Evolutionary conservation across 2,329 filamentous ascomycete species (phyloP), one percentile per base, ranked within the genome.

Genomic region (Raffaelea albimanens): DNA sequence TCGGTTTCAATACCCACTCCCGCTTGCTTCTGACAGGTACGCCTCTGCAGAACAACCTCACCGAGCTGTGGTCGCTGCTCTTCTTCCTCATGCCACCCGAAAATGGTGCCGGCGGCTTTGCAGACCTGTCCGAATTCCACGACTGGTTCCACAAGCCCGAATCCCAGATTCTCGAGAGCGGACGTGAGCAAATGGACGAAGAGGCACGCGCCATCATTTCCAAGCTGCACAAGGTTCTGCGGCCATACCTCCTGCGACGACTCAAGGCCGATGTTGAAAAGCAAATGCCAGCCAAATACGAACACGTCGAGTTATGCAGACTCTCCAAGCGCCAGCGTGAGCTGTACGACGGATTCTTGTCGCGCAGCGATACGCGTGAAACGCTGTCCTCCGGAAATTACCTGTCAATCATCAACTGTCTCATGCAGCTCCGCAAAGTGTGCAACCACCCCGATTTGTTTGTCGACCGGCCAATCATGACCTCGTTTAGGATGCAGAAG

Each of bases 401-500:
- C 62, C 80, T 98, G 53, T 95, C 89, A 18, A 96, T 98, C 62
- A 97, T 97, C 67, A 95, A 96, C 62, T 97, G 94, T 64, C 70
- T 98, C 45, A 95, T 98, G 89, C 93, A 95, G 61, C 73, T 98
- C 46, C 82, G 93, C 43, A 96, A 97, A 63, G 94, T 98, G 45
- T 98, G 93, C 73, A 98, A 98, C 57, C 93, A 98, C 60, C 94
- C 93, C 0, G 93, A 98, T 65, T 74, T 98, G 9, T 98, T 98
- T 58, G 86, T 97, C 56, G 95, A 95, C 50, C 81, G 93, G 16
- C 90, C 89, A 1, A 97, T 98, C 58, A 93, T 95, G 67, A 98
- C 91, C 0, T 97, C 93, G 1, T 95, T 96, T 63, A 87, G 89
- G 3, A 95, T 97, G 85, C 74, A 79, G 22, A 84, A 75, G 53